Conservation (phyloP, 495 filamentous ascomycete species). For the Letharia columbiana region DNA sequence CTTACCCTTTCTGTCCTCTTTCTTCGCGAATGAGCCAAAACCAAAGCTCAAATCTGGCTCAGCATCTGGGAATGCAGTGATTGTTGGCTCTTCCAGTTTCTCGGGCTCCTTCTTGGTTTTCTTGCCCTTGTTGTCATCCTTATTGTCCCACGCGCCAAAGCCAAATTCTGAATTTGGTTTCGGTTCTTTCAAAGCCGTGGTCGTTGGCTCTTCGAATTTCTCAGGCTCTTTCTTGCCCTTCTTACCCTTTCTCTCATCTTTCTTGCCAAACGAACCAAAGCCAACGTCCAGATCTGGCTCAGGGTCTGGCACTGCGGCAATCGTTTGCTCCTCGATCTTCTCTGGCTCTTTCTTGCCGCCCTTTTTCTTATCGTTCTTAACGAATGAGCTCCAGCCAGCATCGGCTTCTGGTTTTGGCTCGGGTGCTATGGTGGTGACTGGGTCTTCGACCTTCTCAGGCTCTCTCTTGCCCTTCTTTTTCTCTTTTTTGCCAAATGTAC, state of each 20-base stretch:
- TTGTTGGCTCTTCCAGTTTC: constrained; percentile 7
- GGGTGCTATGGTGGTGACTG: constrained; percentile 13
- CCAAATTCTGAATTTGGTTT: constrained; percentile 8
- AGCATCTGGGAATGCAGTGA: constrained; percentile 17
- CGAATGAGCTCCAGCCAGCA: constrained; percentile 14
- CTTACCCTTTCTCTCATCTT: no score
- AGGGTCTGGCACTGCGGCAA: constrained; percentile 18
- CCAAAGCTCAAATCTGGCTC: constrained; percentile 11
- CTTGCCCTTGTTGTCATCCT: constrained; percentile 26
- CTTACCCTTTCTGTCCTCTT: constrained; percentile 23
- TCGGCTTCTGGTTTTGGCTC: constrained; percentile 18
- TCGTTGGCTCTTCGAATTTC: no score
- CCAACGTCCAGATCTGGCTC: constrained; percentile 11
- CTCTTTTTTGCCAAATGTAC: constrained; percentile 25
- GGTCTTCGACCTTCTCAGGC: constrained; percentile 10
- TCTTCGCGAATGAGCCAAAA: constrained; percentile 12
- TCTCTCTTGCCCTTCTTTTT: constrained; percentile 29
- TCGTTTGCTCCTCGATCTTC: constrained; percentile 15
- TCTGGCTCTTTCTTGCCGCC: constrained; percentile 29
- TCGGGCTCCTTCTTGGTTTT: constrained; percentile 28
- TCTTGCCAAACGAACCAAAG: no score
- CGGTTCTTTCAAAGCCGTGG: constrained; percentile 1
- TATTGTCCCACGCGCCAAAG: constrained; percentile 8
- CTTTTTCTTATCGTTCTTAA: constrained; percentile 23
- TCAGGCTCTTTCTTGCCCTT: no score